Evolutionary conservation across 495 filamentous ascomycete genomes (phyloP).

Genomic region (Margaritispora aquatica): DNA sequence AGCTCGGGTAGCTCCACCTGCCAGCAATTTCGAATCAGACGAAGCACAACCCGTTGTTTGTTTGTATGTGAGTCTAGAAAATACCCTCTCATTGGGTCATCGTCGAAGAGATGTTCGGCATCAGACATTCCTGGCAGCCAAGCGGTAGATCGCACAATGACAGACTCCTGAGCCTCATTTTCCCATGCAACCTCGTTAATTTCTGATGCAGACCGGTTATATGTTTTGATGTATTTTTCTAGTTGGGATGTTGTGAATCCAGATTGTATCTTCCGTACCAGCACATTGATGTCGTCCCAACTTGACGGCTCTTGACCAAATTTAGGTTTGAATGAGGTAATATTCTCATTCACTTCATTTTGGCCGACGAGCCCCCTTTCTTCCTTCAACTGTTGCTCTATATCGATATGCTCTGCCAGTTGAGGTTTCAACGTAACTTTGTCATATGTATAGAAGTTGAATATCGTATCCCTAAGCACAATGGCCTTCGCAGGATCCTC

Average conservation of each 20-base stretch:
- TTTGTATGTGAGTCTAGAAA: slow-evolving; percentile 17
- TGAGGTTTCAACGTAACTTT: background rate
- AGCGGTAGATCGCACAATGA: slow-evolving; percentile 26
- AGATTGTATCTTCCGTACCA: slow-evolving; percentile 29
- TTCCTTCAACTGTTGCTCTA: slow-evolving; percentile 26
- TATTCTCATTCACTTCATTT: slow-evolving; percentile 33
- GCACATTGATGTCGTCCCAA: slow-evolving; percentile 31
- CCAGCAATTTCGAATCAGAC: slow-evolving; percentile 23
- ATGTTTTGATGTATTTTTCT: slow-evolving; percentile 26
- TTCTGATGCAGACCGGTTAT: background rate
- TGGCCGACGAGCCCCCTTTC: slow-evolving; percentile 19
- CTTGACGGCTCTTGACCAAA: slow-evolving; percentile 18
- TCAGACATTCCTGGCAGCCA: slow-evolving; percentile 34
- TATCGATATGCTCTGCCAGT: slow-evolving; percentile 20
- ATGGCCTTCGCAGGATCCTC: slow-evolving; percentile 34
- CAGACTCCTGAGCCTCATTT: background rate
- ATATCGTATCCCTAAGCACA: slow-evolving; percentile 34
- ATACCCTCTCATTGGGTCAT: slow-evolving; percentile 19
- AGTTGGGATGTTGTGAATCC: slow-evolving; percentile 41
- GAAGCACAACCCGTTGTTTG: slow-evolving; percentile 19
- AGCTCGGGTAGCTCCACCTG: slow-evolving; percentile 18
- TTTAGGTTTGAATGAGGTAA: slow-evolving; percentile 36
- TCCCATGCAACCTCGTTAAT: slow-evolving; percentile 10
- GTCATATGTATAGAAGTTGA: slow-evolving; percentile 10
- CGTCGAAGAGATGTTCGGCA: slow-evolving; percentile 15